Conservation (phyloP, 495 filamentous ascomycete species). For the Corynascus novoguineensis region DNA sequence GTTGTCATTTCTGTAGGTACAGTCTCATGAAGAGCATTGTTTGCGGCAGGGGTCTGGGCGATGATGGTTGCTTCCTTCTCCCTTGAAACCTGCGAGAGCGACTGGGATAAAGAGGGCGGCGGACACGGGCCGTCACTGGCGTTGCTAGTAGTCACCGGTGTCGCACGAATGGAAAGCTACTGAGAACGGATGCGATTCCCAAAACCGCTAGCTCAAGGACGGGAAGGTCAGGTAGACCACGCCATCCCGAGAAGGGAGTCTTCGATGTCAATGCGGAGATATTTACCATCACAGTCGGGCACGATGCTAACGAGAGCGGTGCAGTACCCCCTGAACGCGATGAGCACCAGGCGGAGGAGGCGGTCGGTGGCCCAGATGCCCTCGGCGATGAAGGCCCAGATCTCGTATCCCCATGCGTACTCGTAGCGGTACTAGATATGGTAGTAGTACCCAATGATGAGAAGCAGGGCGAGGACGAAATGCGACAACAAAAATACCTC, state of each 20-base stretch:
- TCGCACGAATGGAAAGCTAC: conserved; percentile 19
- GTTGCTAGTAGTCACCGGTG: not conserved
- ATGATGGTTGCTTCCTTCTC: no score
- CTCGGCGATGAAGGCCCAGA: conserved; percentile 35
- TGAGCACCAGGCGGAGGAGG: conserved; percentile 25
- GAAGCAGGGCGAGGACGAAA: conserved; percentile 18
- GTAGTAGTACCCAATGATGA: conserved; percentile 35
- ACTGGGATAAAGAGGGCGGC: no score
- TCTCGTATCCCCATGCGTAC: conserved; percentile 35
- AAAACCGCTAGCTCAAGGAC: conserved; percentile 32
- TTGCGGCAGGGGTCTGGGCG: no score
- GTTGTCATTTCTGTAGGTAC: not conserved
- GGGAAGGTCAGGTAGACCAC: conserved; percentile 42
- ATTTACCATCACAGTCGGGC: conserved; percentile 22
- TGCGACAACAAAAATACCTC: conserved; percentile 25
- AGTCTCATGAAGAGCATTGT: no score
- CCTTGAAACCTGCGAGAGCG: no score
- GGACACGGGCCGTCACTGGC: no score
- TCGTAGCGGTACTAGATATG: conserved; percentile 32
- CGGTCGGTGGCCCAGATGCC: conserved; percentile 40
- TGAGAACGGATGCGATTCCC: conserved; percentile 46
- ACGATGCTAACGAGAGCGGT: conserved; percentile 30
- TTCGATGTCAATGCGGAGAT: conserved; percentile 33
- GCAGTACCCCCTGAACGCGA: conserved; percentile 27
- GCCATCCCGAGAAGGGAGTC: conserved; percentile 16